Base-by-base conservation (phyloP, 768 basidiomycete species). In the Lentinula aciculospora region DNA sequence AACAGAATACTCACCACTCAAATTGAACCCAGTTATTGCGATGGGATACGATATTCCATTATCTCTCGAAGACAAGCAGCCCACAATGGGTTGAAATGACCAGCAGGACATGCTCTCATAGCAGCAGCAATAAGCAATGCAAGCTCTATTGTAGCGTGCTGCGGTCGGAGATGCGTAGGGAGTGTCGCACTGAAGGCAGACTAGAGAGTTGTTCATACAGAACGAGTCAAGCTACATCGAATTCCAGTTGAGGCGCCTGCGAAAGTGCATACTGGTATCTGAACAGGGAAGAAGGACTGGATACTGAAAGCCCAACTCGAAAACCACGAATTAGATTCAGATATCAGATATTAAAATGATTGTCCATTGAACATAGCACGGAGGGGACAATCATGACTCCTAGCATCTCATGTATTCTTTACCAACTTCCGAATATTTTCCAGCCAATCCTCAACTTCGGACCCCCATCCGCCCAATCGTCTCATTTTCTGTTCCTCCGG, bases 391-490 rank as follows among this genome's bases (percentile, higher is more conserved):
- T n/a, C n/a, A n/a, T n/a, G n/a, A n/a, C n/a, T n/a, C n/a, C n/a
- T n/a, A n/a, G n/a, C n/a, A n/a, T 57, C 31, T 48, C n/a, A 28
- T 25, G 28, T 8, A 34, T 29, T 10, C 17, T 23, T 17, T 32
- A 65, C 63, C 73, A 75, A 71, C 2, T 64, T 58, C 48, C 66
- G 57, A 9, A 79, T 74, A 3, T 66, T 68, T 5, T 46, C 27
- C 57, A 76, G 40, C 82, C 83, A 84, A 6, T 40, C 59, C 15
- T 62, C 66, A 53, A 79, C 60, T 40, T 80, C 77, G 1, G 62
- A 61, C 7, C 77, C 76, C 73, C 79, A 84, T 12, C 83, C 83
- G 1, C 81, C 77, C 27, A 84, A 62, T 50, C 80, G 71, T 29
- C 73, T 67, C 81, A 82, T 81, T 55, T 71, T 76, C 25, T 66